Conservation (phyloP, 176 grass and related monocot species). For the Avena sativa region DNA sequence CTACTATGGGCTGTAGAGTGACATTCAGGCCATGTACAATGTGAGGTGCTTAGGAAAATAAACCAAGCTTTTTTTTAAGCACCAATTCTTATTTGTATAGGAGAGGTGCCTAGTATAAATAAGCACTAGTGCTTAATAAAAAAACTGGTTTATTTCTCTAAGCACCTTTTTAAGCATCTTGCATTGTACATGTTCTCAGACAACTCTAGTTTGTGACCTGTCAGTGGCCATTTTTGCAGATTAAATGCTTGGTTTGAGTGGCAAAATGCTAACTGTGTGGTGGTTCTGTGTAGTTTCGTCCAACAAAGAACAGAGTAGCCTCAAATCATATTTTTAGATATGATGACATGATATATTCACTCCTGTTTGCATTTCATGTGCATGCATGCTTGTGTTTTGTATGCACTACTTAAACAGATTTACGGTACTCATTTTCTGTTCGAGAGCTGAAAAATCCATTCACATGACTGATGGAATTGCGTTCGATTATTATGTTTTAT, state of each 20-base stretch:
- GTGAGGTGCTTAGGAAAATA: too few relatives aligned
- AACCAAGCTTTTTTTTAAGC: too few relatives aligned
- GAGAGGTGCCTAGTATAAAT: too few relatives aligned
- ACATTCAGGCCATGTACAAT: neutral
- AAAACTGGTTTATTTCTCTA: too few relatives aligned
- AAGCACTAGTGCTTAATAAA: too few relatives aligned
- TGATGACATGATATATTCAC: neutral
- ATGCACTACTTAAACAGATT: neutral
- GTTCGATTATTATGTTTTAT: neutral
- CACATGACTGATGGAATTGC: neutral
- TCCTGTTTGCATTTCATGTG: neutral
- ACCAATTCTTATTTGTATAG: too few relatives aligned
- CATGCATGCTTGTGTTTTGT: neutral
- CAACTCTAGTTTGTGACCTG: conserved; percentile 11
- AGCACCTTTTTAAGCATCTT: too few relatives aligned
- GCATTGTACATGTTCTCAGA: neutral
- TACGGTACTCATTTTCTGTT: neutral
- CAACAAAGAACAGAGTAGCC: neutral
- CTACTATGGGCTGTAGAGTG: neutral
- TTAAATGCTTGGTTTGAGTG: conserved; percentile 3
- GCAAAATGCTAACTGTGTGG: neutral
- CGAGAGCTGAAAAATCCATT: neutral
- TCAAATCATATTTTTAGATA: conserved; percentile 9
- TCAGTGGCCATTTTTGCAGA: neutral
- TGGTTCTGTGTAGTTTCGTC: neutral